Conservation (phyloP, 1,284 basidiomycete species). For the Cutaneotrichosporon cavernicola region DNA sequence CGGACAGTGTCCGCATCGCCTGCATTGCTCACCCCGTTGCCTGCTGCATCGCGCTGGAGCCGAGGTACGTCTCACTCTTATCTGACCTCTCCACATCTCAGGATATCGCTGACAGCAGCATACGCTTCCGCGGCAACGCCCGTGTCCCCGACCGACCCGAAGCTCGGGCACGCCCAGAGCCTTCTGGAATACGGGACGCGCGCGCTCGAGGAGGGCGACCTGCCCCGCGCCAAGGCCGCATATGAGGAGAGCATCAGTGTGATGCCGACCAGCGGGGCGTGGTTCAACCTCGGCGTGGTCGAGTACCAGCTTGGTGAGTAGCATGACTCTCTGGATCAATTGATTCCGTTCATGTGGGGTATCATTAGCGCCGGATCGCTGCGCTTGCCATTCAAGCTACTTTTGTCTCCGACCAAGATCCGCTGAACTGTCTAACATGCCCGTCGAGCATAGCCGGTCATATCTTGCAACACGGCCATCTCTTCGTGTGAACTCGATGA, state of each 20-base stretch:
- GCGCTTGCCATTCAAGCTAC: too few species aligned
- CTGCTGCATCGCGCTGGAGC: background rate
- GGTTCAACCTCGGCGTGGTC: constrained; percentile 52
- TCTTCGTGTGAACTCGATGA: too few species aligned
- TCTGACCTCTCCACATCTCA: background rate
- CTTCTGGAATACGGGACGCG: constrained; percentile 83
- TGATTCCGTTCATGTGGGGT: too few species aligned
- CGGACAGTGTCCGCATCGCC: background rate
- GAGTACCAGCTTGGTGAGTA: constrained; percentile 49
- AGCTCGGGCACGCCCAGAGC: constrained; percentile 73
- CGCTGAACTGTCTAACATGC: too few species aligned
- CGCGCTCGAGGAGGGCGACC: constrained; percentile 85
- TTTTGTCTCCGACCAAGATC: too few species aligned
- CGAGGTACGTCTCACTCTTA: background rate
- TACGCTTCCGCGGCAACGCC: constrained; percentile 79
- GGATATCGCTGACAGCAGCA: constrained; percentile 55
- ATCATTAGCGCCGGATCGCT: too few species aligned
- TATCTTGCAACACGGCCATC: too few species aligned
- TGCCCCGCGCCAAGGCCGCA: constrained; percentile 71
- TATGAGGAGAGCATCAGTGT: constrained; percentile 80
- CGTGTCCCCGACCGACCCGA: constrained; percentile 76
- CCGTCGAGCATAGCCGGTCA: too few species aligned
- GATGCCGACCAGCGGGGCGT: constrained; percentile 64
- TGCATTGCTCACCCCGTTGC: background rate
- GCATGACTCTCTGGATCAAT: too few species aligned